These are phyloP conservation scores for Colletotrichum salicis DNA, from an alignment of 2,329 filamentous ascomycete genomes.

Conservation along the genomic window DNA sequence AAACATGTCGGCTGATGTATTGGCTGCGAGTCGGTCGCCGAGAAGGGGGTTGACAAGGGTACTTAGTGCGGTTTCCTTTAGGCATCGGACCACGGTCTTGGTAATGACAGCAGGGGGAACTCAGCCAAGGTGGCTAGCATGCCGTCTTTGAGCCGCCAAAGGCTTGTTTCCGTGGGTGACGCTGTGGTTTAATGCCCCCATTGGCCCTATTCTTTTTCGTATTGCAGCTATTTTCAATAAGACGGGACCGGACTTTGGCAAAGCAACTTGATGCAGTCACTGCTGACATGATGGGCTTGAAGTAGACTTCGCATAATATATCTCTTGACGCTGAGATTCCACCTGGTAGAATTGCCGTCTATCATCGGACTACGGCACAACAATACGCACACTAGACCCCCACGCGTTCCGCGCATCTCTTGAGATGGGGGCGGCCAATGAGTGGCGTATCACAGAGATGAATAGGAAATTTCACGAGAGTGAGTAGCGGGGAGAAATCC, in stretches of 20 bases:
- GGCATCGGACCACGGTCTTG: slow-evolving; percentile 7
- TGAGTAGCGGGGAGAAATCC: neutral
- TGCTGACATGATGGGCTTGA: neutral
- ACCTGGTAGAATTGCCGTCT: neutral
- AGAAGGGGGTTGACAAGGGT: slow-evolving; percentile 8
- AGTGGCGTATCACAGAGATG: neutral
- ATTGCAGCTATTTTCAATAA: too few species aligned
- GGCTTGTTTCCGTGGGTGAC: neutral
- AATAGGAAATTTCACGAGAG: neutral
- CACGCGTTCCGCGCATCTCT: neutral
- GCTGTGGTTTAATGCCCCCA: neutral
- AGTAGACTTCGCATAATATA: neutral
- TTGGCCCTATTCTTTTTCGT: neutral
- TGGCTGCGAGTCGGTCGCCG: slow-evolving; percentile 19
- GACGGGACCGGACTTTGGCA: neutral
- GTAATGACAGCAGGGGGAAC: neutral
- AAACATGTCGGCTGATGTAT: neutral
- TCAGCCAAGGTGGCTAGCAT: neutral
- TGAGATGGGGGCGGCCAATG: neutral
- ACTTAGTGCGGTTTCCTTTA: neutral
- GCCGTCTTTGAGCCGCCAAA: neutral
- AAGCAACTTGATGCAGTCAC: neutral
- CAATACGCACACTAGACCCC: neutral
- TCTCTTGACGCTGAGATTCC: neutral
- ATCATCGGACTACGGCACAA: neutral